Conservation (phyloP, 2,329 filamentous ascomycete species). For the Didymella exigua region DNA sequence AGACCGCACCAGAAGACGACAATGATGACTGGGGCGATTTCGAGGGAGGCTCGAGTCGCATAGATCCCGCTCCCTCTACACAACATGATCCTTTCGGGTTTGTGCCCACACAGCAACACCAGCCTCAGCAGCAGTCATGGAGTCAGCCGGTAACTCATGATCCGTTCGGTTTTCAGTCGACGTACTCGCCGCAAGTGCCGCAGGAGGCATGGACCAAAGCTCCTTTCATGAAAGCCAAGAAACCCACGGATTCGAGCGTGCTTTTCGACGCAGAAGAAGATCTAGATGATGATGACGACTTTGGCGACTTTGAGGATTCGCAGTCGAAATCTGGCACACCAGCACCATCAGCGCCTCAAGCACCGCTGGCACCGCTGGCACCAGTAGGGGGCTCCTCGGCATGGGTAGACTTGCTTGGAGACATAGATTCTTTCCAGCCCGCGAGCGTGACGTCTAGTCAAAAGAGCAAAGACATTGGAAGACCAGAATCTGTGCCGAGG, state of each 20-base stretch:
- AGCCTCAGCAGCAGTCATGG: conserved; percentile 20
- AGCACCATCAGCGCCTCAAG: conserved; percentile 4
- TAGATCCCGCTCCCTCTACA: conserved; percentile 17
- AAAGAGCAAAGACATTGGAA: not conserved
- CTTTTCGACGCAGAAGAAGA: conserved; percentile 50
- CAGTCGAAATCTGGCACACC: conserved; percentile 10
- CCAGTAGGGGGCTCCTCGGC: conserved; percentile 9
- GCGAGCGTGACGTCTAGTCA: conserved; percentile 9
- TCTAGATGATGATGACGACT: conserved; percentile 44
- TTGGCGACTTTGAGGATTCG: conserved; percentile 45
- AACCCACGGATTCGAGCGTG: conserved; percentile 45
- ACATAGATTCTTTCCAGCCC: conserved; percentile 32
- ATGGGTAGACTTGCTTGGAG: conserved; percentile 36
- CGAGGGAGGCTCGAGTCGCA: conserved; percentile 36
- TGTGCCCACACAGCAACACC: conserved; percentile 13
- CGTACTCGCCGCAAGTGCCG: conserved; percentile 6
- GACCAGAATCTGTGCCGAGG: not conserved
- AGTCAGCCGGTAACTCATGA: conserved; percentile 14
- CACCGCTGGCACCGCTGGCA: not conserved
- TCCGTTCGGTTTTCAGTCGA: conserved; percentile 17
- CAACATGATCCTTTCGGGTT: conserved; percentile 30
- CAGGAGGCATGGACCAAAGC: conserved; percentile 33
- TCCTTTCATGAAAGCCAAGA: conserved; percentile 39
- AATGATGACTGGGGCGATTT: conserved; percentile 52
- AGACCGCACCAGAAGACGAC: conserved; percentile 24